Evolutionary conservation across 106 monocot genomes (phyloP), one percentile per base, ranked within the genome.

Genomic region (Ottelia alismoides): DNA sequence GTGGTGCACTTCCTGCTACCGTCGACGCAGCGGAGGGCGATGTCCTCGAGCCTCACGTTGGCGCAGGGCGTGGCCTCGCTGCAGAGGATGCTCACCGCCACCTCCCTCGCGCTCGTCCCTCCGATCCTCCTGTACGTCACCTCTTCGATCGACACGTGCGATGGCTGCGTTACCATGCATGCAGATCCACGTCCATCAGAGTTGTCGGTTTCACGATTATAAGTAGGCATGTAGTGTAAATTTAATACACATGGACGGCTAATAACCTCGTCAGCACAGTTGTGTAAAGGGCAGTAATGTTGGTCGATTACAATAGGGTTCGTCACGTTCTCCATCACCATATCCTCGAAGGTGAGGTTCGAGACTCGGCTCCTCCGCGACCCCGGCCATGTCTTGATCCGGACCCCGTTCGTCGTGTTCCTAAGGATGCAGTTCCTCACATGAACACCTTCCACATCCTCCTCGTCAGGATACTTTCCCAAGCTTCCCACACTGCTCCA

Each of bases 231-330:
- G 9, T 17, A 1, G 5, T 6, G 20, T 9, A 53, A 5, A 11
- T 9, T 25, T 22, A 10, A 10, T 3, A 14, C 12, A 23, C 31
- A 50, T 20, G 4, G 14, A 30, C 51, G n/a, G n/a, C n/a, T n/a
- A n/a, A n/a, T n/a, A n/a, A 75, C 75, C 75, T 62, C 19, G 35
- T 24, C 19, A 6, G 45, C 22, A 69, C 81, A 82, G 10, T 61
- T 19, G 6, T 31, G 0, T 1, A 22, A 21, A 3, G 77, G 83
- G 52, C 83, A 78, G 45, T 83, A 83, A 1, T 25, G 22, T 26
- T 83, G 83, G 31, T 83, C 83, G 0, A 83, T 83, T 70, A 83
- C 56, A 57, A 83, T 83, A 12, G 83, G 78, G 27, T 67, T 70
- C 25, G 58, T 40, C 52, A 83, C 83, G 30, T 74, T 63, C 6